Conservation (phyloP, 2,329 filamentous ascomycete species). For the Aureobasidium sp. region DNA sequence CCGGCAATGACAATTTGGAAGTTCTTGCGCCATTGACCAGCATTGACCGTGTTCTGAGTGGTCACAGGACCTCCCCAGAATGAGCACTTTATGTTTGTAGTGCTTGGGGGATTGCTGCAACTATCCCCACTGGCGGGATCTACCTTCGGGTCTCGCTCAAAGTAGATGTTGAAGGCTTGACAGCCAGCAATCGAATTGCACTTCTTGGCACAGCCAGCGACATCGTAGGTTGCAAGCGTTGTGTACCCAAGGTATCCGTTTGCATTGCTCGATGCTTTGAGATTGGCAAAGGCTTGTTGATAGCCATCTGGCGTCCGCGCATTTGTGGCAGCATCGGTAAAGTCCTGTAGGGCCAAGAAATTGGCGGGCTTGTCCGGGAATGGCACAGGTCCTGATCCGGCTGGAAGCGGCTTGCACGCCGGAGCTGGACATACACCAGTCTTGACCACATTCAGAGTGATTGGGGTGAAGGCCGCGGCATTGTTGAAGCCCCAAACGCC, state of each 20-base stretch:
- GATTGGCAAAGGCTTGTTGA: slow-evolving; percentile 24
- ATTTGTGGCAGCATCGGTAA: slow-evolving; percentile 20
- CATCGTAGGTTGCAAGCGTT: slow-evolving; percentile 25
- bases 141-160: slow-evolving; percentile 18
- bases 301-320: slow-evolving; percentile 26
- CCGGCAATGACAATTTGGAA: slow-evolving; percentile 29
- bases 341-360: slow-evolving; percentile 23
- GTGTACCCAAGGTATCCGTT: slow-evolving; percentile 23
- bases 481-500: too few species aligned
- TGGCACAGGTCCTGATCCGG: slow-evolving; percentile 9
- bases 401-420: background rate
- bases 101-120: slow-evolving; percentile 19
- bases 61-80: slow-evolving; percentile 20
- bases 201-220: slow-evolving; percentile 23
- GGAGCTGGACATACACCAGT: background rate
- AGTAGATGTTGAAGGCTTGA: slow-evolving; percentile 23
- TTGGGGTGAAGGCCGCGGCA: background rate
- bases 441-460: background rate
- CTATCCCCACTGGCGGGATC: slow-evolving; percentile 15
- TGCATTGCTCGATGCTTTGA: slow-evolving; percentile 24
- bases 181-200: slow-evolving; percentile 22
- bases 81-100: slow-evolving; percentile 19
- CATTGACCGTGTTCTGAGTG: slow-evolving; percentile 16
- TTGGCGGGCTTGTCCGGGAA: slow-evolving; percentile 22
- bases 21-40: slow-evolving; percentile 20